Conservation (phyloP, 768 basidiomycete genomes). For the Pisolithus orientalis region DNA sequence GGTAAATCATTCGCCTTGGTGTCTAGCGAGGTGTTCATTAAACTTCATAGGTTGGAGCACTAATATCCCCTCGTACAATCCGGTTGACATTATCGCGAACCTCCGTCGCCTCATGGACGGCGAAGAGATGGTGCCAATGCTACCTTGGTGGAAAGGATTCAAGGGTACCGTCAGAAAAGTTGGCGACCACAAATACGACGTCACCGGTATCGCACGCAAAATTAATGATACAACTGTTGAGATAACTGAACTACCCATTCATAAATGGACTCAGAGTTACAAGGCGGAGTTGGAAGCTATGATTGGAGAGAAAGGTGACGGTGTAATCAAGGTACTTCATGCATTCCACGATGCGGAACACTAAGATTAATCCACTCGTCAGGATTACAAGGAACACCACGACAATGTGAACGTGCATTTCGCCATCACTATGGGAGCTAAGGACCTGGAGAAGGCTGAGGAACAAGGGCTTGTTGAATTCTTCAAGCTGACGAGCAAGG, state of each 20-base stretch:
- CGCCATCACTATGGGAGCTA: conserved; percentile 70
- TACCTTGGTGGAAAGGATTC: conserved; percentile 98
- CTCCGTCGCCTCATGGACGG: conserved; percentile 79
- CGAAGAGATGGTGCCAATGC: conserved; percentile 80
- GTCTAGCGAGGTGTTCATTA: conserved; percentile 5
- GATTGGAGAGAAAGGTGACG: conserved; percentile 81
- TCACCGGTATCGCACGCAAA: conserved; percentile 68
- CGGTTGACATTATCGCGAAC: conserved; percentile 83
- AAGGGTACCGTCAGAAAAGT: conserved; percentile 78
- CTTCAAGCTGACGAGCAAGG: conserved; percentile 82
- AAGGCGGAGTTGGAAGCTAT: conserved; percentile 88
- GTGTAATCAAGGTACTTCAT: conserved; percentile 63
- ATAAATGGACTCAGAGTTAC: conserved; percentile 90
- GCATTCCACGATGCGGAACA: not conserved
- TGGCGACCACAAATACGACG: conserved; percentile 82
- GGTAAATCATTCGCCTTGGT: conserved; percentile 39
- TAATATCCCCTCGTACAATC: conserved; percentile 86
- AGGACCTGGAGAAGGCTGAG: conserved; percentile 82
- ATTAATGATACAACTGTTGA: conserved; percentile 85
- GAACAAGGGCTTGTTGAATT: conserved; percentile 83
- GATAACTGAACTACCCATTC: conserved; percentile 91
- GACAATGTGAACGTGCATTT: conserved; percentile 91
- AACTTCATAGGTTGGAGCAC: conserved; percentile 82
- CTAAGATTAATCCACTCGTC: not conserved
- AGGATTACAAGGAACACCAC: conserved; percentile 98